A percentile compares a stretch with the other conserved stretches of the same genome.
phyloP scores from a whole-genome alignment of 257 asterid genomes.

The Nicotiana obtusifolia region DNA sequence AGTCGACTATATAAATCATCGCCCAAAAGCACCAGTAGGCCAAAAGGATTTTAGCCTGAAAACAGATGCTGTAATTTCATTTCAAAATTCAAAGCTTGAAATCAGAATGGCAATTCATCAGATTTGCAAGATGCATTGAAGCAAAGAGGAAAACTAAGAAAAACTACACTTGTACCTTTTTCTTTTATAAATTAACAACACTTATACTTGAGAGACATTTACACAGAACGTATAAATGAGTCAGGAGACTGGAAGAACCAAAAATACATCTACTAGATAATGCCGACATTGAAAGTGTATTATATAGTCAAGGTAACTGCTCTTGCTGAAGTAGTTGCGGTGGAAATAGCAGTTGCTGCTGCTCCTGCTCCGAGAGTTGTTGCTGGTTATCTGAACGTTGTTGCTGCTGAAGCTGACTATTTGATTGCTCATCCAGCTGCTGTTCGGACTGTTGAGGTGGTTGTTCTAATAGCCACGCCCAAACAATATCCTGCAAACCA shows the following conservation, averaged over 20 bases:
- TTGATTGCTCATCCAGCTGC: neutral
- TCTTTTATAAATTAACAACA: neutral
- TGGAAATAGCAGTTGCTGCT: neutral
- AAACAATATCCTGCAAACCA: slow-evolving; percentile 14
- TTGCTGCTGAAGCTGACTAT: neutral
- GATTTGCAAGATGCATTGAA: neutral
- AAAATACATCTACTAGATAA: neutral
- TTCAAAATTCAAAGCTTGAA: neutral
- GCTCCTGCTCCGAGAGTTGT: neutral
- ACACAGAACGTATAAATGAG: neutral
- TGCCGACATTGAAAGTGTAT: neutral
- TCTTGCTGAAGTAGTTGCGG: neutral
- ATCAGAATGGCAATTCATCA: neutral
- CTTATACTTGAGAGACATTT: neutral
- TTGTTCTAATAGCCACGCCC: slow-evolving; percentile 12
- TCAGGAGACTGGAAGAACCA: neutral
- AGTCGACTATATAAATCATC: too few relatives aligned
- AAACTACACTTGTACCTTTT: too few relatives aligned
- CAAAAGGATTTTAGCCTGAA: neutral
- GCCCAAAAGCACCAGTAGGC: too few relatives aligned
- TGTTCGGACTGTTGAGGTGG: neutral
- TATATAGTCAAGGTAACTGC: neutral
- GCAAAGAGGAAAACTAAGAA: neutral
- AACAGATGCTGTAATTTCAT: too few relatives aligned
- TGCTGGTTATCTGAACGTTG: neutral